Conservation (phyloP, 805 yeast genomes). For the Candida adriatica region DNA sequence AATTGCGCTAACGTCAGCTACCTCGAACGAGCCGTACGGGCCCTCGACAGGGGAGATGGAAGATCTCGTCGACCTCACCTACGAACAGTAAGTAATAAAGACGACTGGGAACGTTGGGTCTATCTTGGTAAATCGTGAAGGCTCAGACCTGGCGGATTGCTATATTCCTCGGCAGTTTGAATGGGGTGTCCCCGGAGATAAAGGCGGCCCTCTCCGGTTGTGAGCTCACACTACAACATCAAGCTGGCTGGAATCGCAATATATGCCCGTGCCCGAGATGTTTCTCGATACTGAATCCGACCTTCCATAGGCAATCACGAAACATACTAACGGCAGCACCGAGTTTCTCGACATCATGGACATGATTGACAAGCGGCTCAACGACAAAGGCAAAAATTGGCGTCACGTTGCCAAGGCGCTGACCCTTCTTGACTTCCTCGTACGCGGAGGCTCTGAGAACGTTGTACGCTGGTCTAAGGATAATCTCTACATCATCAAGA, state of each 20-base stretch:
- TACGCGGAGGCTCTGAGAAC: conserved; percentile 79
- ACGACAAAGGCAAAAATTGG: conserved; percentile 97
- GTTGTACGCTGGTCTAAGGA: conserved; percentile 91
- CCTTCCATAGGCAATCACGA: too few species aligned
- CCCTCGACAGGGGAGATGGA: conserved; percentile 82
- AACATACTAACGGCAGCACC: too few species aligned
- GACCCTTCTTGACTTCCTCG: conserved; percentile 81
- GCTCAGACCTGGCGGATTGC: too few species aligned
- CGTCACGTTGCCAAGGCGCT: conserved; percentile 90
- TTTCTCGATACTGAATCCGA: too few species aligned
- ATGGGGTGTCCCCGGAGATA: too few species aligned
- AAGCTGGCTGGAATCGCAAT: too few species aligned
- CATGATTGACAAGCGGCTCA: conserved; percentile 83
- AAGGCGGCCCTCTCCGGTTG: too few species aligned
- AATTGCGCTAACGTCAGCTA: conserved; percentile 36
- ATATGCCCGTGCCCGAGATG: too few species aligned
- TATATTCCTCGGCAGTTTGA: too few species aligned
- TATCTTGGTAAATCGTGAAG: too few species aligned
- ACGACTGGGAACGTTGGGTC: too few species aligned
- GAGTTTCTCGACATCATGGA: conserved; percentile 90
- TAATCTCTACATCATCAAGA: conserved; percentile 80
- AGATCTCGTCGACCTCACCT: conserved; percentile 71
- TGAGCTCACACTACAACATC: too few species aligned
- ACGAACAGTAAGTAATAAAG: conserved; percentile 41
- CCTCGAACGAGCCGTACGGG: conserved; percentile 80